Evolutionary conservation across 306 rosid species (phyloP).

Genomic region (Corylus avellana): DNA sequence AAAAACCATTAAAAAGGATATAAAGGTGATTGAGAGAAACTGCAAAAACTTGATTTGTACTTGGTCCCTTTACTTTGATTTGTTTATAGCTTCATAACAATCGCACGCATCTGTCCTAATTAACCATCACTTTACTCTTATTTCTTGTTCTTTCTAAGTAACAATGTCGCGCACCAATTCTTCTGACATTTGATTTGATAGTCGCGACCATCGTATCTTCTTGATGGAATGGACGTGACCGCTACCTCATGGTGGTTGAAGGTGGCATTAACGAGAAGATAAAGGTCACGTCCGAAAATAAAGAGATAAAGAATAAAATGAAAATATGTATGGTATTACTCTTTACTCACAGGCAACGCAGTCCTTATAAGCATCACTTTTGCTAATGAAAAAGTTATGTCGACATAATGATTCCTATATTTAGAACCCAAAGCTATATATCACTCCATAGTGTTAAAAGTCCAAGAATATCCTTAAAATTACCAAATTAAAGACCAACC

Average conservation of each 20-base stretch:
- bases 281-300: too few species aligned
- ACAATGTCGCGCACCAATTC: too few species aligned
- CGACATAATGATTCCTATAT: background rate
- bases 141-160: too few species aligned
- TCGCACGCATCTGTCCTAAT: background rate
- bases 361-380: background rate
- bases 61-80: background rate
- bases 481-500: background rate
- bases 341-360: background rate
- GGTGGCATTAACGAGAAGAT: too few species aligned
- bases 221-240: too few species aligned
- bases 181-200: too few species aligned
- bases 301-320: too few species aligned
- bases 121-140: too few species aligned
- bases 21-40: background rate
- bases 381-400: background rate
- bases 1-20: background rate
- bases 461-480: background rate
- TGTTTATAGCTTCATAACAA: background rate
- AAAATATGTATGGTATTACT: too few species aligned
- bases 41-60: background rate
- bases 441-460: background rate
- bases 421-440: background rate
- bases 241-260: too few species aligned
- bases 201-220: too few species aligned